Percentiles rank a stretch among this genome's conserved stretches.
These are phyloP conservation scores for Fusarium agapanthi DNA, from an alignment of 2,329 filamentous ascomycete genomes.

Conservation along the genomic window DNA sequence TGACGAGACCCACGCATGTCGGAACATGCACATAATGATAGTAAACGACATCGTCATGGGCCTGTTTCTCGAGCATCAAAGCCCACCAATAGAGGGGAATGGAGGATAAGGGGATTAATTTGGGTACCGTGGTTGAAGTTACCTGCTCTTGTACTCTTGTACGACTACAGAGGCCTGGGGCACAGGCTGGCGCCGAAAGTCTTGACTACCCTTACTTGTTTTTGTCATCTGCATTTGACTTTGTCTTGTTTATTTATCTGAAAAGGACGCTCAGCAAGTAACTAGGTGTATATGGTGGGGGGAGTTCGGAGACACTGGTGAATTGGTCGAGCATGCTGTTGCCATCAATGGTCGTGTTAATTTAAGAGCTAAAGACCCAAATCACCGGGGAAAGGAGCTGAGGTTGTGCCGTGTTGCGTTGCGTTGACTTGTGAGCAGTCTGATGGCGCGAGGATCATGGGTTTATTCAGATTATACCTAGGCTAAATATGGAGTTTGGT, in stretches of 20 bases:
- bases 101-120: conserved; percentile 39
- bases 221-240: conserved; percentile 21
- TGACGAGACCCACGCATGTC: not conserved
- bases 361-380: conserved; percentile 20
- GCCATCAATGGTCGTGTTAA: conserved; percentile 20
- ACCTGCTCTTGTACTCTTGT: conserved; percentile 49
- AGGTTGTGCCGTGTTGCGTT: not conserved
- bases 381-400: not conserved
- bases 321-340: conserved; percentile 20
- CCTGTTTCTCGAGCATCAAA: conserved; percentile 19
- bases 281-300: conserved; percentile 21
- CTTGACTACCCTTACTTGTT: conserved; percentile 20
- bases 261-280: conserved; percentile 29
- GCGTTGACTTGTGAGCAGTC: conserved; percentile 25
- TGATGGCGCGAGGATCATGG: conserved; percentile 34
- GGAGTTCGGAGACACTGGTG: conserved; percentile 18
- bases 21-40: conserved; percentile 25
- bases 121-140: conserved; percentile 45
- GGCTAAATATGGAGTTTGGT: conserved; percentile 39
- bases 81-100: conserved; percentile 29
- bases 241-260: conserved; percentile 13
- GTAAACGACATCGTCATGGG: conserved; percentile 28
- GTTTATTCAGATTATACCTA: conserved; percentile 41
- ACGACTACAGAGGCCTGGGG: conserved; percentile 43
- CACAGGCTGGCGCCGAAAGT: conserved; percentile 37